Percentiles rank a stretch among this genome's conserved stretches.
Conservation (phyloP, 78 protist species). For the Corallochytrium limacisporum region DNA sequence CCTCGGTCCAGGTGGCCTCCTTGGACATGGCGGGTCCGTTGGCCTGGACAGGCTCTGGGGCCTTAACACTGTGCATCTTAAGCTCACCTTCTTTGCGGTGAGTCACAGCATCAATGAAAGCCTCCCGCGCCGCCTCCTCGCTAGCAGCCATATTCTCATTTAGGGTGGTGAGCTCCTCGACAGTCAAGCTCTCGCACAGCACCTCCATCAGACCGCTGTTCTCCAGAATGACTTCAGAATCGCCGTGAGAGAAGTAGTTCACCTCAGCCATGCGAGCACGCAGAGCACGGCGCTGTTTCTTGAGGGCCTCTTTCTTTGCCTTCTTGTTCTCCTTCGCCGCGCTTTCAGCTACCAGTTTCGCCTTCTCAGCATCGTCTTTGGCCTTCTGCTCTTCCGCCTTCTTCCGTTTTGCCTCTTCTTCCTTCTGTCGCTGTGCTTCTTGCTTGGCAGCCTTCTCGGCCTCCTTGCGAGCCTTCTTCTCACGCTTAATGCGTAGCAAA, state of each 20-base stretch:
- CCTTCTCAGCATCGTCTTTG: constrained; percentile 24
- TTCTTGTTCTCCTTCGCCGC: not conserved
- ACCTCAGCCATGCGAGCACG: not conserved
- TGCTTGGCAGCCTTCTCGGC: constrained; percentile 16
- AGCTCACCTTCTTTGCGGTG: no score
- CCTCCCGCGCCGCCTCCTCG: no score
- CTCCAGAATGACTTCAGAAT: not conserved
- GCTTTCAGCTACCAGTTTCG: not conserved
- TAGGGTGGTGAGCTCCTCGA: not conserved
- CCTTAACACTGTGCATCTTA: no score
- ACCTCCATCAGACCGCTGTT: not conserved
- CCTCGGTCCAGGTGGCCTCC: constrained; percentile 22
- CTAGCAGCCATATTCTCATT: no score
- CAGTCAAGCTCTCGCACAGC: constrained; percentile 1
- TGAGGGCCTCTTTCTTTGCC: not conserved
- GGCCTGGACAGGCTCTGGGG: no score
- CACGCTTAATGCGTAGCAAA: not conserved
- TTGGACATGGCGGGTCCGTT: no score
- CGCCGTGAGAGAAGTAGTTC: not conserved
- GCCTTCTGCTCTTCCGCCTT: constrained; percentile 13
- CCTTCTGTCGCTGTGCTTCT: constrained; percentile 14
- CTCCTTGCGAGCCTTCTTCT: not conserved
- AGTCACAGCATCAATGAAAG: no score
- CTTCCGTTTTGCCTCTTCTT: constrained; percentile 27
- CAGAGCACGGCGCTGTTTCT: not conserved